Percentiles rank a stretch among this genome's conserved stretches.
Conservation (phyloP, 345 rosid species). For the Odontarrhena argentea region DNA sequence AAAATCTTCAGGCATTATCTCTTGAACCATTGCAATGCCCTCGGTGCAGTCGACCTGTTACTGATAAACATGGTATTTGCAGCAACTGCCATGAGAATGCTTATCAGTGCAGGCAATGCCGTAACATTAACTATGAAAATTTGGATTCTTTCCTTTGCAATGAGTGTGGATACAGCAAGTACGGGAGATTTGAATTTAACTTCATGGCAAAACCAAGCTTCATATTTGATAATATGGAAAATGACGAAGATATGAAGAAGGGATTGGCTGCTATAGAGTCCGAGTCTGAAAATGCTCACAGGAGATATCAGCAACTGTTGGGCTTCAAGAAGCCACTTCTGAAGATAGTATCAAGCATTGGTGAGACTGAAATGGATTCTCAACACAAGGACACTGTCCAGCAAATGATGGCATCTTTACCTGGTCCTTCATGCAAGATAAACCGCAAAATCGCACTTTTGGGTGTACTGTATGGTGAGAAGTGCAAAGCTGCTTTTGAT, state of each 20-base stretch:
- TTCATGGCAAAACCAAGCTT: conserved; percentile 99
- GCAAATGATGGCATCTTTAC: conserved; percentile 99
- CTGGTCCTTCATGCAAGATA: conserved; percentile 97
- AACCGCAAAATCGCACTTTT: conserved; percentile 98
- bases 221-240: conserved; percentile 96
- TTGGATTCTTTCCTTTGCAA: conserved; percentile 97
- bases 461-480: conserved; percentile 98
- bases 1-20: conserved; percentile 97
- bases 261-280: conserved; percentile 96
- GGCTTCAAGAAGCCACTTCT: conserved; percentile 98
- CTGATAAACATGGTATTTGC: conserved; percentile 97
- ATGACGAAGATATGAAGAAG: conserved; percentile 98
- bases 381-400: conserved; percentile 99
- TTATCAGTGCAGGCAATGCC: conserved; percentile 99
- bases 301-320: conserved; percentile 98
- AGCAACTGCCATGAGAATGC: conserved; percentile 99
- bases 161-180: conserved; percentile 98
- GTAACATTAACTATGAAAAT: conserved; percentile 96
- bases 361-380: conserved; percentile 98
- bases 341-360: conserved; percentile 96
- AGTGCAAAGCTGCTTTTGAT: conserved; percentile 99
- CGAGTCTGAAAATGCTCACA: conserved; percentile 99
- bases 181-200: conserved; percentile 97
- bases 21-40: conserved; percentile 99
- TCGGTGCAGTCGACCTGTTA: conserved; percentile 95